These are phyloP conservation scores for Sarocladiaceae sp. DNA, from an alignment of 2,329 filamentous ascomycete genomes.

Conservation along the genomic window DNA sequence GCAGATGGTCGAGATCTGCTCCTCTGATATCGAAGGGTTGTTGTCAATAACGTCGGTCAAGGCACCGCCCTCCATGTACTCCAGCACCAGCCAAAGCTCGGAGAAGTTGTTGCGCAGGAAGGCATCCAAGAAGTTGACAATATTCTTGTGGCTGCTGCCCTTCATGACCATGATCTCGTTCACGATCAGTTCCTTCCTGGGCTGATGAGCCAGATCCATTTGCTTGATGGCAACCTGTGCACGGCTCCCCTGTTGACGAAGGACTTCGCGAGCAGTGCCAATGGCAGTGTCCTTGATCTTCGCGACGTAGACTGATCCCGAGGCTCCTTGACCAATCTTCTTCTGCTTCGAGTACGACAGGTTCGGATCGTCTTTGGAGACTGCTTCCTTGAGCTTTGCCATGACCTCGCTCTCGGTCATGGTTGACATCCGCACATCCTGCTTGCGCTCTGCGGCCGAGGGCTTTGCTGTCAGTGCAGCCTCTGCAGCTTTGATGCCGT, in stretches of 20 bases:
- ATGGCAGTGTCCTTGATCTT: slow-evolving; percentile 84
- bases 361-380: slow-evolving; percentile 91
- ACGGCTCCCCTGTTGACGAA: slow-evolving; percentile 71
- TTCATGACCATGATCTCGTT: slow-evolving; percentile 99
- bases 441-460: slow-evolving; percentile 63
- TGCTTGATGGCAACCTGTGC: slow-evolving; percentile 98
- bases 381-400: slow-evolving; percentile 87
- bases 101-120: slow-evolving; percentile 92
- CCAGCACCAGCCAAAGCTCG: slow-evolving; percentile 99
- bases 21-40: slow-evolving; percentile 86
- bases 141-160: slow-evolving; percentile 95
- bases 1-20: slow-evolving; percentile 97
- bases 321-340: slow-evolving; percentile 98
- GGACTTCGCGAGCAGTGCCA: slow-evolving; percentile 76
- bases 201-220: slow-evolving; percentile 97
- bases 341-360: slow-evolving; percentile 98
- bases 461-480: slow-evolving; percentile 82
- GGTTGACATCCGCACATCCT: slow-evolving; percentile 96
- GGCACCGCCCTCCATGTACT: slow-evolving; percentile 98
- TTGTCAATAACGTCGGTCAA: slow-evolving; percentile 98
- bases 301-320: slow-evolving; percentile 95
- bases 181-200: slow-evolving; percentile 94
- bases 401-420: slow-evolving; percentile 98
- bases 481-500: slow-evolving; percentile 83
- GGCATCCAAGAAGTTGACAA: slow-evolving; percentile 97